Evolutionary conservation across 176 grass and related monocot species (phyloP).

Genomic region (Calamus simplicifolius): DNA sequence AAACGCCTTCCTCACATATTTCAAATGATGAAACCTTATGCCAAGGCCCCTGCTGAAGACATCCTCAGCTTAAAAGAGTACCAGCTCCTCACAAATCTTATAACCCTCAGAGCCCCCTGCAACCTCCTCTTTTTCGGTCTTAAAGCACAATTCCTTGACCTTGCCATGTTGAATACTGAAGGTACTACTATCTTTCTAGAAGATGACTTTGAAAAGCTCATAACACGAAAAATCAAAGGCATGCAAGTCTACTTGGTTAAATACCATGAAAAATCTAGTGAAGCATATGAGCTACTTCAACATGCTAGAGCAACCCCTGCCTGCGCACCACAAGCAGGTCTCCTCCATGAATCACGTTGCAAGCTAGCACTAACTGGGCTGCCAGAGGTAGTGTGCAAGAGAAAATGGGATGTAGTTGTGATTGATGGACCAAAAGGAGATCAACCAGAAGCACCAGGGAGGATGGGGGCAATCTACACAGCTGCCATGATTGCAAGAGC

Average conservation of each 20-base stretch:
- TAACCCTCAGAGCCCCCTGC: conserved; percentile 3
- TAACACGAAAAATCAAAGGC: background rate
- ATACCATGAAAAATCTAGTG: background rate
- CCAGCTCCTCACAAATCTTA: background rate
- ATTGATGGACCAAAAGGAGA: conserved; percentile 65
- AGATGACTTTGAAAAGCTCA: background rate
- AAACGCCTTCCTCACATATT: background rate
- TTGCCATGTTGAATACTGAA: background rate
- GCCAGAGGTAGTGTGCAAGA: conserved; percentile 39
- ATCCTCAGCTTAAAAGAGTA: conserved; percentile 1
- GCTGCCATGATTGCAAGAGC: conserved; percentile 23
- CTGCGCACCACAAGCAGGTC: conserved; percentile 3
- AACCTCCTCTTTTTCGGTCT: conserved; percentile 12
- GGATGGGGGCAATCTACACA: conserved; percentile 33
- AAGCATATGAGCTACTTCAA: conserved; percentile 7
- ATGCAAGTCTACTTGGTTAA: background rate
- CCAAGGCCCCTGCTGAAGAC: background rate
- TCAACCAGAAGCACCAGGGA: conserved; percentile 29
- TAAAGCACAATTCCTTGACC: background rate
- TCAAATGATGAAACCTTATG: background rate
- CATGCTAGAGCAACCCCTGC: background rate
- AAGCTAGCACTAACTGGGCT: conserved; percentile 40
- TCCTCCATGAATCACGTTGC: conserved; percentile 15
- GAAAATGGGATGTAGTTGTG: conserved; percentile 64
- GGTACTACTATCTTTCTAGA: conserved; percentile 7